Evolutionary conservation across 177 flowering plant species (phyloP).

Genomic region (Vitis hybrid): DNA sequence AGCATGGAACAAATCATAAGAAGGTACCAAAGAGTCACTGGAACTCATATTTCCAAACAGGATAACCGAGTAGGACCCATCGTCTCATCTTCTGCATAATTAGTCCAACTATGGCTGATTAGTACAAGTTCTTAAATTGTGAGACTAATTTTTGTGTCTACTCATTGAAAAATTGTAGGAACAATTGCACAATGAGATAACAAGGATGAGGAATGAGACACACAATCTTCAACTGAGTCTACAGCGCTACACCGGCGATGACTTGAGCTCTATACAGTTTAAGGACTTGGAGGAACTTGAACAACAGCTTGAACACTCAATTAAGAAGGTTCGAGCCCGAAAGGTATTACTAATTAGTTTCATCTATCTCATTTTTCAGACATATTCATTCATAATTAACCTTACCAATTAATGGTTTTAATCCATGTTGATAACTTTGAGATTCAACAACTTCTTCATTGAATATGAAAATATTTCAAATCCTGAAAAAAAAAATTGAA

Average conservation of each 20-base stretch:
- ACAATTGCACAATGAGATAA: conserved; percentile 38
- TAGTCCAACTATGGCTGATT: not conserved
- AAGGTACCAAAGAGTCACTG: conserved; percentile 30
- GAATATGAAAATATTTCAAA: not conserved
- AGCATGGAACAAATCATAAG: conserved; percentile 45
- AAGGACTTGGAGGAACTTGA: conserved; percentile 52
- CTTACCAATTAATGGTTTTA: not conserved
- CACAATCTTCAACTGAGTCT: conserved; percentile 49
- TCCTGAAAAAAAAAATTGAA: no score
- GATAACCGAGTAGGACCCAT: conserved; percentile 24
- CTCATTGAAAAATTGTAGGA: conserved; percentile 20
- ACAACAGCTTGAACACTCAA: conserved; percentile 45
- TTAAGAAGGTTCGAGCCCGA: conserved; percentile 46
- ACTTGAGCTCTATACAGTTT: conserved; percentile 29
- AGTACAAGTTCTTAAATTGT: no score
- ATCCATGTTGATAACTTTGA: not conserved
- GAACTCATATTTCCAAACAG: conserved; percentile 25
- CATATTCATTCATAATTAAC: no score
- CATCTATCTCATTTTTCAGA: no score
- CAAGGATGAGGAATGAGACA: conserved; percentile 40
- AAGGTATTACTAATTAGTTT: conserved; percentile 35
- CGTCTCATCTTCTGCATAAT: not conserved
- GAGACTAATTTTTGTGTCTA: no score
- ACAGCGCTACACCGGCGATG: conserved; percentile 47
- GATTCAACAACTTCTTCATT: not conserved